Base-by-base conservation (phyloP, 768 basidiomycete species). In the Russula griseocarnosa region DNA sequence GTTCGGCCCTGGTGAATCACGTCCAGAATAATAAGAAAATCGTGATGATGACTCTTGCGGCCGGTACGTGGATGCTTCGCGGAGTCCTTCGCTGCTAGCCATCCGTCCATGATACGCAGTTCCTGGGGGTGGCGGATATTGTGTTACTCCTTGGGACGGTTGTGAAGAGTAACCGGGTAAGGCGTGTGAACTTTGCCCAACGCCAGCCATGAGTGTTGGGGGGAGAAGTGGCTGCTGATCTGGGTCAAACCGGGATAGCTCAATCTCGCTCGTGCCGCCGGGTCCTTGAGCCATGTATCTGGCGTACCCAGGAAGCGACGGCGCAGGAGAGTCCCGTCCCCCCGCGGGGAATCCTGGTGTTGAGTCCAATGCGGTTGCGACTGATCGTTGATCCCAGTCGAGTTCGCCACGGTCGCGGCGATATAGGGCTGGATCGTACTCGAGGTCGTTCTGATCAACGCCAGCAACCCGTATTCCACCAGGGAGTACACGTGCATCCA, bases 321-420 rank as follows among this genome's bases (percentile, higher is more conserved):
- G 77, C 14, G 76, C 74, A 62, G 77, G 77, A 13, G 79, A 79
- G 14, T 73, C 70, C 68, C 78, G 73, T 1, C 76, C 75, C 22
- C 70, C 75, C 10, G 76, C 73, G 55, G 80, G 74, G 65, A 76
- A 78, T 13, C 32, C 44, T 76, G 76, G 13, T 77, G 75, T 66
- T 16, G 46, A 2, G 63, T 57, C 54, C 79, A 80, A 50, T 76
- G 71, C 20, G 75, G 86, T 86, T 7, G 85, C 81, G 67, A 93
- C 79, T 0, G 91, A 93, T 9, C 86, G 84, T 51, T 81, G 80
- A 69, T 97, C 94, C 92, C 91, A 96, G 69, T 95, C 92, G 54
- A 86, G 72, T 73, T 96, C 92, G 58, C 90, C 92, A 64, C 88
- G 81, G 71, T 94, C 92, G 18, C 90, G 85, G 68, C 80, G 82